phyloP scores from a whole-genome alignment of 2,329 filamentous ascomycete genomes.

The Venturia oleaginea region DNA sequence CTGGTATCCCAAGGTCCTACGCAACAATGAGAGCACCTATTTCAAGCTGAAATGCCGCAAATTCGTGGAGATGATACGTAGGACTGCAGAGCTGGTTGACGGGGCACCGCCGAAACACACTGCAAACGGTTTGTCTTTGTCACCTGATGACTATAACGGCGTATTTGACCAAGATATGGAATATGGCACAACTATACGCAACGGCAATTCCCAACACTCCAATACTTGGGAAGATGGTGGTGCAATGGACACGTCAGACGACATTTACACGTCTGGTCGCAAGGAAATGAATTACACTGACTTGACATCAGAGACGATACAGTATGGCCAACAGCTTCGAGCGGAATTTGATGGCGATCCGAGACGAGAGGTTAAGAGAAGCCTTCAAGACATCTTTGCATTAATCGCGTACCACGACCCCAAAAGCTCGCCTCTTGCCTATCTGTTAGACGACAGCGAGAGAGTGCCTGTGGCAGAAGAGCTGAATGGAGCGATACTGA shows the following conservation, averaged over 20 bases:
- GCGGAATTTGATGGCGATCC: constrained; percentile 67
- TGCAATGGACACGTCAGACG: constrained; percentile 30
- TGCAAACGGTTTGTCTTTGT: not conserved
- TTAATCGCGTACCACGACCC: constrained; percentile 82
- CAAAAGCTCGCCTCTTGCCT: constrained; percentile 63
- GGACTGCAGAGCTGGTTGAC: constrained; percentile 53
- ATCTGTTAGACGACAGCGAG: constrained; percentile 67
- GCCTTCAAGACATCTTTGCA: constrained; percentile 77
- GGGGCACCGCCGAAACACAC: constrained; percentile 25
- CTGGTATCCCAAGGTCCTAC: constrained; percentile 73
- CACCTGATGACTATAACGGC: constrained; percentile 18
- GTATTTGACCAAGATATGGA: constrained; percentile 48
- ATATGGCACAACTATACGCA: constrained; percentile 6
- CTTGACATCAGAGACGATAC: constrained; percentile 60
- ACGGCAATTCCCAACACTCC: constrained; percentile 22
- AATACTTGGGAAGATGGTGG: constrained; percentile 21
- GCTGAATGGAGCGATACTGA: constrained; percentile 83
- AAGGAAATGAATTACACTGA: constrained; percentile 27
- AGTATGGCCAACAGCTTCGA: constrained; percentile 71
- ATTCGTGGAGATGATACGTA: constrained; percentile 89
- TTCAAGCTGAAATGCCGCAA: constrained; percentile 84
- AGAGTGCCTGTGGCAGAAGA: constrained; percentile 80
- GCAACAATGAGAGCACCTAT: constrained; percentile 72
- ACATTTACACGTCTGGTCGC: constrained; percentile 18
- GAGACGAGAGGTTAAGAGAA: constrained; percentile 59